Evolutionary conservation across 805 yeast species (phyloP), one percentile per base, ranked within the genome.

Genomic region (Blastobotrys peoriensis): DNA sequence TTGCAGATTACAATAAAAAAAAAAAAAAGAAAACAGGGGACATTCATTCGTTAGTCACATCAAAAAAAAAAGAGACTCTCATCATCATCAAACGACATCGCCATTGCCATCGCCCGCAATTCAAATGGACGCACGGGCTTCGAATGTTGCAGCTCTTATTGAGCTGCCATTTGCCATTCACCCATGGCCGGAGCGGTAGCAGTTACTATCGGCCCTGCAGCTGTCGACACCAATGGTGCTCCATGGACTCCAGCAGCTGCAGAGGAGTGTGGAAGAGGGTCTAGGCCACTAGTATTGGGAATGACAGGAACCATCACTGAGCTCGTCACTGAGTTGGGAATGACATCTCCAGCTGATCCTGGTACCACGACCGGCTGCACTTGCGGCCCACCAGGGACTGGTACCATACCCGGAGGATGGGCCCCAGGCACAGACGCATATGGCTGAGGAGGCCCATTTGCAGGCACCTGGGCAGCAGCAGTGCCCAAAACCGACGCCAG

Each of bases 401-500:
- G 30, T 25, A 25, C 30, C 30, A 25, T 25, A n/a, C n/a, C n/a
- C n/a, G n/a, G n/a, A 25, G 30, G 30, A 25, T 25, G 30, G 13
- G 30, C 8, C 8, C 8, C 13, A 25, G 30, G 30, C 8, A 8
- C 10, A 25, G 8, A 13, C 10, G 10, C 30, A 25, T 8, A 15
- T 5, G 21, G 38, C 23, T 6, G 38, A 4, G 38, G 38, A 36
- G 36, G 36, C 36, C 9, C 17, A 20, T 28, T 4, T 16, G 33
- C 28, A 33, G 36, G 20, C 30, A 25, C 13, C 13, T 25, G 30
- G 13, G 30, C 8, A 13, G 8, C 10, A 25, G 8, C 30, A 8
- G 30, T 25, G 10, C 30, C 30, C 30, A 25, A 25, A 13, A 13
- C 30, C 30, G 36, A 21, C 6, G 42, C 36, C 6, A 39, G 35